Evolutionary conservation across 2,329 filamentous ascomycete species (phyloP).

Genomic region (Aspergillus glaucus): DNA sequence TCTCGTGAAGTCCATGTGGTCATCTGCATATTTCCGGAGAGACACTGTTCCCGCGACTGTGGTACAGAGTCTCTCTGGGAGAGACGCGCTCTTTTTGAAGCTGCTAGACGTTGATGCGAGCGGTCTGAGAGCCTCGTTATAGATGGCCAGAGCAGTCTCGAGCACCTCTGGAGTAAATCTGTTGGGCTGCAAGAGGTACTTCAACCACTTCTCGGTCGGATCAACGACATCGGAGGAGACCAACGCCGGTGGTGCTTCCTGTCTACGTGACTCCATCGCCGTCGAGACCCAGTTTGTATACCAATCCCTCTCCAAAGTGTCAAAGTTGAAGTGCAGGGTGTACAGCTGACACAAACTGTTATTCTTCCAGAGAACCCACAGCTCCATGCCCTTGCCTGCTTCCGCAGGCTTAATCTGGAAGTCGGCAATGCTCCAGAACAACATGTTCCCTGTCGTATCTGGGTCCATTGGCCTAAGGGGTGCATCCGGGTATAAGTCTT

Average conservation of each 20-base stretch:
- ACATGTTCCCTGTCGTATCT: constrained; percentile 58
- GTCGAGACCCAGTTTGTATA: constrained; percentile 64
- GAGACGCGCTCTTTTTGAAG: constrained; percentile 45
- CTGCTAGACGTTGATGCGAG: constrained; percentile 33
- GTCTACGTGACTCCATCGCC: constrained; percentile 52
- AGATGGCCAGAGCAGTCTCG: constrained; percentile 76
- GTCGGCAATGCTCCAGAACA: constrained; percentile 71
- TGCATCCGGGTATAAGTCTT: constrained; percentile 62
- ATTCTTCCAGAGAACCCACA: constrained; percentile 82
- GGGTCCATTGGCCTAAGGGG: constrained; percentile 60
- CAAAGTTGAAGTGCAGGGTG: constrained; percentile 65
- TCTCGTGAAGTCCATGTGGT: constrained; percentile 66
- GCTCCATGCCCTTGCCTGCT: constrained; percentile 50
- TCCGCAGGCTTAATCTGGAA: constrained; percentile 57
- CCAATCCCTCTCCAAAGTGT: constrained; percentile 58
- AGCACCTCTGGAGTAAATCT: constrained; percentile 73
- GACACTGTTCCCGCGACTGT: constrained; percentile 64
- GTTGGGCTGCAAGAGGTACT: constrained; percentile 75
- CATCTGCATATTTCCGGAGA: constrained; percentile 55
- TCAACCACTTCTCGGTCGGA: constrained; percentile 76
- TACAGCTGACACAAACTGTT: constrained; percentile 72
- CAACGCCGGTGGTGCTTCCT: constrained; percentile 51
- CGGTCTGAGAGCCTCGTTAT: constrained; percentile 57
- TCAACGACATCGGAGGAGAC: constrained; percentile 61
- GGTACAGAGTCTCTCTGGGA: constrained; percentile 70